phyloP scores from a whole-genome alignment of 768 basidiomycete genomes.

The Amanita molliuscula region DNA sequence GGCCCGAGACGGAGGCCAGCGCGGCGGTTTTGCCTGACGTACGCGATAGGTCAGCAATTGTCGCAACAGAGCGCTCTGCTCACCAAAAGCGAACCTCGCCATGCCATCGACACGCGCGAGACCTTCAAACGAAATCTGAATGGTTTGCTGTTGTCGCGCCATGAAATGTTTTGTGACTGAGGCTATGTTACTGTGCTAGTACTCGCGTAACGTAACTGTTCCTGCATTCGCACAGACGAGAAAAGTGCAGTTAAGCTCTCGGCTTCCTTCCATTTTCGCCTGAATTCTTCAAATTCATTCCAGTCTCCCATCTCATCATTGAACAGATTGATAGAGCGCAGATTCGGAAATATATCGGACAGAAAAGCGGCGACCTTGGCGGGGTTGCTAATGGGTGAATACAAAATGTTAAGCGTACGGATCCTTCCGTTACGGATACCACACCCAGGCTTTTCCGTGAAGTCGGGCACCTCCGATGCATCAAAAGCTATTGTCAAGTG shows the following conservation, averaged over 20 bases:
- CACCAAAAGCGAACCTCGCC: conserved; percentile 60
- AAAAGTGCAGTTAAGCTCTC: not conserved
- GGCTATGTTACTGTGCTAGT: not conserved
- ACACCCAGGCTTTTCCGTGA: not conserved
- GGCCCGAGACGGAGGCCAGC: conserved; percentile 69
- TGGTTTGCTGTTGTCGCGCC: conserved; percentile 4
- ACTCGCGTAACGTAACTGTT: not conserved
- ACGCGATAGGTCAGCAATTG: not conserved
- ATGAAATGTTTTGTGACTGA: not conserved
- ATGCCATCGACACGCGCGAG: conserved; percentile 72
- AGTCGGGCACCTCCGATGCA: not conserved
- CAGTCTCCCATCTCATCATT: not conserved
- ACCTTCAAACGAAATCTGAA: conserved; percentile 42
- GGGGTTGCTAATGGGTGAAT: not conserved
- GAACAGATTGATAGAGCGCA: not conserved
- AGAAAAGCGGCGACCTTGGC: not conserved
- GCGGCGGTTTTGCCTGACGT: conserved; percentile 29
- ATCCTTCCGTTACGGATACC: not conserved
- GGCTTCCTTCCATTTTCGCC: not conserved
- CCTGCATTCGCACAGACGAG: not conserved
- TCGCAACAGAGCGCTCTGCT: not conserved
- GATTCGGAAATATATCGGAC: conserved; percentile 1
- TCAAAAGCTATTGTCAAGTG: not conserved
- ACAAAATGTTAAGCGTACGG: not conserved
- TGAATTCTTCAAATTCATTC: not conserved